phyloP scores from a whole-genome alignment of 2,329 filamentous ascomycete genomes.

The Colletotrichum sp. region DNA sequence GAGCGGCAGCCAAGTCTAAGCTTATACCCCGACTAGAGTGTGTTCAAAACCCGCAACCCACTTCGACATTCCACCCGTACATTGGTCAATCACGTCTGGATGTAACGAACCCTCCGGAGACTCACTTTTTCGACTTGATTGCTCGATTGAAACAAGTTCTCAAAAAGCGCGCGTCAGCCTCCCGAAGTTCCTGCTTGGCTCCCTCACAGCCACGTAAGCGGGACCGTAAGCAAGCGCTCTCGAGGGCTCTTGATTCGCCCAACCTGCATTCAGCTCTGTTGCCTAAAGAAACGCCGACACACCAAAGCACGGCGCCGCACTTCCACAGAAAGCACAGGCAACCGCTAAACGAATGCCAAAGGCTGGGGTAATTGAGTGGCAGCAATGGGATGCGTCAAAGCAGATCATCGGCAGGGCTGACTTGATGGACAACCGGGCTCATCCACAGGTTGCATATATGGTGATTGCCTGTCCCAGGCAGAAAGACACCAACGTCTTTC shows the following conservation, averaged over 20 bases:
- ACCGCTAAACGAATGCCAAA: background rate
- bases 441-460: background rate
- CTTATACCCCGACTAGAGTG: background rate
- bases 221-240: slow-evolving; percentile 5
- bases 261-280: background rate
- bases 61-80: background rate
- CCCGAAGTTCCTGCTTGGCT: background rate
- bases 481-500: background rate
- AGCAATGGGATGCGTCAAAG: background rate
- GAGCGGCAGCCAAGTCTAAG: background rate
- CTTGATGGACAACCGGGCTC: background rate
- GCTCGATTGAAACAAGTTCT: background rate
- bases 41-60: background rate
- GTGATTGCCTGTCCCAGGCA: background rate
- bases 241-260: background rate
- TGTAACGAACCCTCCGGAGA: background rate
- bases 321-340: background rate
- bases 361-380: background rate
- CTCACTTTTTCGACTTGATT: background rate
- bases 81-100: background rate
- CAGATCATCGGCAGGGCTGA: background rate
- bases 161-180: background rate
- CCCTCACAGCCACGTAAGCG: slow-evolving; percentile 15
- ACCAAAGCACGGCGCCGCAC: background rate
- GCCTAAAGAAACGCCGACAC: background rate